phyloP scores from a whole-genome alignment of 495 filamentous ascomycete species.

The Annulohypoxylon moriforme region DNA sequence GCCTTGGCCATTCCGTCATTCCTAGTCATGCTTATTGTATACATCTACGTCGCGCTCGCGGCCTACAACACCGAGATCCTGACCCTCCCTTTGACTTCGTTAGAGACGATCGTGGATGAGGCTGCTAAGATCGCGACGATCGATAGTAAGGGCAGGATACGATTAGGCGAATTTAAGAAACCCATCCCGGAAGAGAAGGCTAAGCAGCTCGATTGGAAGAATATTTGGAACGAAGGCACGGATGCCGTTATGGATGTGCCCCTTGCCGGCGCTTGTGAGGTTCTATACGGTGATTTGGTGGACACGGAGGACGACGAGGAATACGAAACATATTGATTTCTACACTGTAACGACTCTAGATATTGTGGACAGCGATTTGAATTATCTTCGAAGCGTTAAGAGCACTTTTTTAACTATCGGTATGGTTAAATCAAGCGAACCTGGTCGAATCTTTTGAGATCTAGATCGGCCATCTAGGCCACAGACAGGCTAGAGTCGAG shows the following conservation, averaged over 20 bases:
- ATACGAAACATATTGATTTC: conserved; percentile 29
- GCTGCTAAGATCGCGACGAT: conserved; percentile 86
- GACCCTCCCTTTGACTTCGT: conserved; percentile 79
- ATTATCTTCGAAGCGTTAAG: background rate
- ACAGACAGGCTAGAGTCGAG: background rate
- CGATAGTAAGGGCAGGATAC: conserved; percentile 74
- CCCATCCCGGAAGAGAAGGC: conserved; percentile 61
- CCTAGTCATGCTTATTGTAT: conserved; percentile 87
- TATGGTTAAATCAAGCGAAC: background rate
- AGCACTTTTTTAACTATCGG: background rate
- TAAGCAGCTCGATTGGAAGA: conserved; percentile 75
- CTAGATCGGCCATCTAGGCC: background rate
- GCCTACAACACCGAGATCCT: conserved; percentile 89
- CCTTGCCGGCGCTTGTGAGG: conserved; percentile 95
- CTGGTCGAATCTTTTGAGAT: background rate
- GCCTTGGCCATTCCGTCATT: conserved; percentile 89
- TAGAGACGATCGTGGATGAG: conserved; percentile 94
- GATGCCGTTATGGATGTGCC: conserved; percentile 99
- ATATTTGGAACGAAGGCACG: conserved; percentile 89
- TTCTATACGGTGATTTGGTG: conserved; percentile 72
- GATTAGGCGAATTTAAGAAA: conserved; percentile 62
- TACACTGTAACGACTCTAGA: background rate
- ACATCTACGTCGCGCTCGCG: conserved; percentile 94
- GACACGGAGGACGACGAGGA: conserved; percentile 39
- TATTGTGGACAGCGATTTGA: background rate